These are phyloP conservation scores for Colletotrichum plurivorum DNA, from an alignment of 2,329 filamentous ascomycete species.

Conservation along the genomic window DNA sequence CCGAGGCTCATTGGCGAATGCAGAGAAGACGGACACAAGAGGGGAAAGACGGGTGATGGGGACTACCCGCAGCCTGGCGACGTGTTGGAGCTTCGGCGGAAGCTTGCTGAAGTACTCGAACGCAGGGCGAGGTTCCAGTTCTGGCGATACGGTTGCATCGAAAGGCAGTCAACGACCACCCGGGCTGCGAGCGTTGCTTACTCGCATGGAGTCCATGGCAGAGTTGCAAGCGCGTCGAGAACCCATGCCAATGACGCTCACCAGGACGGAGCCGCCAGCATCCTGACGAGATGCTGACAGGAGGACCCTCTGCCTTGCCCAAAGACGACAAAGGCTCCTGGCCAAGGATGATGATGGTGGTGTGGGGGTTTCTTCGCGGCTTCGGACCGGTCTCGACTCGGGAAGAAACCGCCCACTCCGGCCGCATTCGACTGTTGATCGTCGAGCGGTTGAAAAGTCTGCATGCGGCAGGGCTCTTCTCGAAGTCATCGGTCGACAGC, in stretches of 20 bases:
- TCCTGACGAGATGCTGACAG: conserved; percentile 5
- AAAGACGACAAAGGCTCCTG: neutral
- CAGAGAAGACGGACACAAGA: conserved; percentile 32
- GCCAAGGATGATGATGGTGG: neutral
- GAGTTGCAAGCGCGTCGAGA: conserved; percentile 20
- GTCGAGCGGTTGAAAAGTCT: conserved; percentile 1
- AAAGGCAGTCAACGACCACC: neutral
- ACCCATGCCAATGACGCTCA: conserved; percentile 8
- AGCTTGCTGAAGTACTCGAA: conserved; percentile 12
- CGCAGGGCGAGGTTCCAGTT: conserved; percentile 1
- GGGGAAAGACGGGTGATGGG: conserved; percentile 26
- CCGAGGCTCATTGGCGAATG: conserved; percentile 7
- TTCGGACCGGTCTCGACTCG: conserved; percentile 29
- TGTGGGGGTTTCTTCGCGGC: neutral
- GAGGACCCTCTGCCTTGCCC: neutral
- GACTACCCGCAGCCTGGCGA: conserved; percentile 25
- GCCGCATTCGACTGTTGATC: conserved; percentile 12
- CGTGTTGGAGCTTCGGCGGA: conserved; percentile 27
- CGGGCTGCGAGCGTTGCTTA: neutral
- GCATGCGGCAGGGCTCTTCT: conserved; percentile 5
- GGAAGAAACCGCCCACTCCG: neutral
- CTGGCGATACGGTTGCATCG: conserved; percentile 25
- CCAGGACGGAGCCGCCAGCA: neutral
- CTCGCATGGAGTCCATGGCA: conserved; percentile 8
- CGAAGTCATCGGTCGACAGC: conserved; percentile 11